Base-by-base conservation (phyloP, 2,329 filamentous ascomycete species). In the Thelonectria blattea region DNA sequence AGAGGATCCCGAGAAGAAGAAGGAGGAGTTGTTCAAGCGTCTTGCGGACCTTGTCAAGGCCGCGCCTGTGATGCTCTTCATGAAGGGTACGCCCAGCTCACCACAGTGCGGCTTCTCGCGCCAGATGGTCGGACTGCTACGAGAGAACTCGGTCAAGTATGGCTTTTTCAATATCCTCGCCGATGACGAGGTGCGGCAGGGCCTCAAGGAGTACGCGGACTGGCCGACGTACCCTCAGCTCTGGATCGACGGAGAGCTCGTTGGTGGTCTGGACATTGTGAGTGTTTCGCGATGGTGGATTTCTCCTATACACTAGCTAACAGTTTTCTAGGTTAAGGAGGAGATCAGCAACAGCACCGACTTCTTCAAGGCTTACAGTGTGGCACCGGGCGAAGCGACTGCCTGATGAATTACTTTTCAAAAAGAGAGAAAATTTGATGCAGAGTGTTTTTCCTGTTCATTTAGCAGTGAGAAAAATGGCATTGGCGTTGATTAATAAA, bases 141-240 rank as follows among this genome's bases (percentile, higher is more conserved):
- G 95, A 53, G 94, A 98, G 79, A 89, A 92, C 73, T 90, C 90
- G 51, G 91, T 99, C 62, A 92, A 96, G 75, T 99, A 98, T 76
- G 95, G 95, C 18, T 99, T 99, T 83, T 99, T 99, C 83, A 98
- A 99, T 75, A 99, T 99, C 65, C 79, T 99, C 70, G 95, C 95
- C 65, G 95, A 99, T 75, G 94, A 99, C 72, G 94, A 98, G 76
- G 95, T 99, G 49, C 86, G 95, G 62, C 94, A 98, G 79, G 95
- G 95, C 1, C 80, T 99, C 72, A 99, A 99, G 84, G 92, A 95
- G 79, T 98, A 88, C 75, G 93, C 93, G n/a, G 95, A 98, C 64
- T 99, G 95, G 95, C 95, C 95, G 10, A 99, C 95, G 0, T 99
- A 92, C 78, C 95, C 95, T 18, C 95, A 99, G 78, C 80, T 99